Evolutionary conservation across 177 flowering plant species (phyloP).

Genomic region (Vitis hybrid): DNA sequence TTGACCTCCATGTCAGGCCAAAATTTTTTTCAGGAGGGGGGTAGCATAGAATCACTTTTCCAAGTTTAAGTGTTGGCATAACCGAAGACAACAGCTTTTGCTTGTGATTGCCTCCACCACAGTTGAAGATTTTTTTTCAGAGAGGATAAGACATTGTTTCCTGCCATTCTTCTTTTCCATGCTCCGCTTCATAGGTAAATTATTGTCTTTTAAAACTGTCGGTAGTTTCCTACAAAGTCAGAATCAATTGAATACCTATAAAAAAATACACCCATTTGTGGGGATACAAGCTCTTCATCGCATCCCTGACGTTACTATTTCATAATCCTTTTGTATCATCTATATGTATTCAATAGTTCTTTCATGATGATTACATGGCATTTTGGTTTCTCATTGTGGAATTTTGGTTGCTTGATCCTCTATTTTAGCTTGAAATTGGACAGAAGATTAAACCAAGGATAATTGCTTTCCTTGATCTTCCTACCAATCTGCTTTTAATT

Average conservation of each 20-base stretch:
- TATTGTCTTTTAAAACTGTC: too few relatives aligned
- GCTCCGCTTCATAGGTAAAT: not conserved
- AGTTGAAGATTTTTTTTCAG: not conserved
- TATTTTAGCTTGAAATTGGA: too few relatives aligned
- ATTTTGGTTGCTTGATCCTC: too few relatives aligned
- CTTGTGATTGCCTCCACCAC: constrained; percentile 4
- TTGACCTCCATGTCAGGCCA: constrained; percentile 47
- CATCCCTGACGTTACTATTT: too few relatives aligned
- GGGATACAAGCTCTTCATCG: not conserved
- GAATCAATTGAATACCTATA: not conserved
- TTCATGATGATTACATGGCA: too few relatives aligned
- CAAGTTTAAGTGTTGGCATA: not conserved
- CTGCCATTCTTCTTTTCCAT: constrained; percentile 3
- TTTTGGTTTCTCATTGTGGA: too few relatives aligned
- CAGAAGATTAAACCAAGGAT: too few relatives aligned
- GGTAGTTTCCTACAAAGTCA: too few relatives aligned
- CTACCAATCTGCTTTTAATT: too few relatives aligned
- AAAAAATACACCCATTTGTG: not conserved
- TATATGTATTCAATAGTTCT: too few relatives aligned
- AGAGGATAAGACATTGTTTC: not conserved
- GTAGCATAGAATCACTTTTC: constrained; percentile 19
- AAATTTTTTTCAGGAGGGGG: constrained; percentile 46
- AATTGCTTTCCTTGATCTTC: too few relatives aligned
- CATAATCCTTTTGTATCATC: too few relatives aligned
- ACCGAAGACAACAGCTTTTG: not conserved